phyloP scores from a whole-genome alignment of 805 yeast genomes.

The Danielozyma ontarioensis region DNA sequence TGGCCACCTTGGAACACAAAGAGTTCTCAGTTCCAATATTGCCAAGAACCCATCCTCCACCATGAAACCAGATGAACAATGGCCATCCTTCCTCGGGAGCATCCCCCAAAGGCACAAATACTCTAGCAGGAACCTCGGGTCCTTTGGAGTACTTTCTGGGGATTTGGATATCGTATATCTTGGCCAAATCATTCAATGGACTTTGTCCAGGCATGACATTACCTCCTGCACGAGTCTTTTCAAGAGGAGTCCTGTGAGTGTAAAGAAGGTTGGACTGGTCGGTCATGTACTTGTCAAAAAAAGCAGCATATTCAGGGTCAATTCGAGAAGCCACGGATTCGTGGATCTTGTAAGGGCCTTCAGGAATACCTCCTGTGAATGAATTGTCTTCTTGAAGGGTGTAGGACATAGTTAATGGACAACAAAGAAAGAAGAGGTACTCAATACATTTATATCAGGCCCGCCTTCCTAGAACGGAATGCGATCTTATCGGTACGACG shows the following conservation, averaged over 20 bases:
- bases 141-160: constrained; percentile 26
- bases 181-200: constrained; percentile 20
- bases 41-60: constrained; percentile 44
- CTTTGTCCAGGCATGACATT: constrained; percentile 41
- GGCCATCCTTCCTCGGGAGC: constrained; percentile 35
- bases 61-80: constrained; percentile 35
- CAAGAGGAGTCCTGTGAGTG: constrained; percentile 33
- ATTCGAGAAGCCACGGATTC: constrained; percentile 19
- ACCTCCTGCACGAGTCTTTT: constrained; percentile 23
- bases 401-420: neutral
- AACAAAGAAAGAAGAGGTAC: neutral
- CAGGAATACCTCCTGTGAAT: constrained; percentile 20
- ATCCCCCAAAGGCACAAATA: constrained; percentile 32
- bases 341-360: constrained; percentile 27
- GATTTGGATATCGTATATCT: constrained; percentile 24
- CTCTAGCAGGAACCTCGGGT: constrained; percentile 23
- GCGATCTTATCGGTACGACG: too few relatives aligned
- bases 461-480: too few relatives aligned
- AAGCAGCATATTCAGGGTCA: constrained; percentile 34
- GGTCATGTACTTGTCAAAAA: constrained; percentile 23
- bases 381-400: constrained; percentile 15
- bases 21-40: constrained; percentile 36
- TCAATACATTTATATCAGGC: neutral
- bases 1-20: constrained; percentile 37
- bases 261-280: constrained; percentile 22